These are phyloP conservation scores for Xylariaceae sp. DNA, from an alignment of 2,329 filamentous ascomycete genomes.

Conservation along the genomic window DNA sequence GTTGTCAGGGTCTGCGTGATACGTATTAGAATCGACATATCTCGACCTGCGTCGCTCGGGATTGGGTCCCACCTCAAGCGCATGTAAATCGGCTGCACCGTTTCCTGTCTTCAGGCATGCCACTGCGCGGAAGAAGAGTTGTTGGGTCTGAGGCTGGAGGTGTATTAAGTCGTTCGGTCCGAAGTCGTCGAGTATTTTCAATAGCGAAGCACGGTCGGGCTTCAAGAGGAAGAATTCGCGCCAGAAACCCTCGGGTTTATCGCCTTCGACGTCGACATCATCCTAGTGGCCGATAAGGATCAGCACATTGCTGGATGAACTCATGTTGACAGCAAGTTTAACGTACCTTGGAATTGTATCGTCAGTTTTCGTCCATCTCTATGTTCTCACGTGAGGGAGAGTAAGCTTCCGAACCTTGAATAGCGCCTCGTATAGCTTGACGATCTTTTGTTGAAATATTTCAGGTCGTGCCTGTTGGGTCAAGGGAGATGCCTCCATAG, in stretches of 20 bases:
- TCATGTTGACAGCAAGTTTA: background rate
- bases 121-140: slow-evolving; percentile 79
- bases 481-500: slow-evolving; percentile 89
- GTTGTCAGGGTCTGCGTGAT: slow-evolving; percentile 79
- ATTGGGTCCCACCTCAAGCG: slow-evolving; percentile 79
- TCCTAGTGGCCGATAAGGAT: slow-evolving; percentile 47
- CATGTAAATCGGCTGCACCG: slow-evolving; percentile 73
- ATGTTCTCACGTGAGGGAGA: slow-evolving; percentile 27
- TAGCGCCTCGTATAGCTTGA: slow-evolving; percentile 84
- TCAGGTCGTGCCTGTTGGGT: slow-evolving; percentile 91
- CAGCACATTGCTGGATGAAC: slow-evolving; percentile 28
- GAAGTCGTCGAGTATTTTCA: slow-evolving; percentile 72
- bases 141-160: slow-evolving; percentile 77
- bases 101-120: slow-evolving; percentile 67
- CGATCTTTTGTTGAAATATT: slow-evolving; percentile 92
- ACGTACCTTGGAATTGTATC: slow-evolving; percentile 39
- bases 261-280: slow-evolving; percentile 66
- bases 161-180: slow-evolving; percentile 77
- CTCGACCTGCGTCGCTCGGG: background rate
- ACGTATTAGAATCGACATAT: slow-evolving; percentile 47
- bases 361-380: slow-evolving; percentile 36
- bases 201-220: slow-evolving; percentile 75
- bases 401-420: slow-evolving; percentile 67
- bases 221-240: slow-evolving; percentile 90
- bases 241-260: slow-evolving; percentile 92